phyloP scores from a whole-genome alignment of 306 rosid genomes.

The Ormosia semicastrata region DNA sequence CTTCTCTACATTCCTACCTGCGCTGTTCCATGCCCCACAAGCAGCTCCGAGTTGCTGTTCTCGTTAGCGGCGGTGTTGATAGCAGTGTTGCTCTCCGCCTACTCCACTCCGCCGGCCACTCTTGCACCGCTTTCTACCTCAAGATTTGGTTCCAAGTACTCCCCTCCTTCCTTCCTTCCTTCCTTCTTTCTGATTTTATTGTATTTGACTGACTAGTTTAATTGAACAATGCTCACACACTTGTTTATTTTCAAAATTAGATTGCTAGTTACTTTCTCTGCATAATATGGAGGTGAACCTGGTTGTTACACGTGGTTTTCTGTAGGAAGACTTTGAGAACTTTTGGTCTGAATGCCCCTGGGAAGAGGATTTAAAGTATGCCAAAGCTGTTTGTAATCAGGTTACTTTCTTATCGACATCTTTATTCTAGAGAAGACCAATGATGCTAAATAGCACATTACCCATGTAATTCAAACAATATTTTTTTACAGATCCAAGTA shows the following conservation, averaged over 20 bases:
- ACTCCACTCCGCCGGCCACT: conserved; percentile 85
- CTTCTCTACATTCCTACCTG: conserved; percentile 36
- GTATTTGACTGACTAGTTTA: too few relatives aligned
- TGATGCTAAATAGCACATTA: neutral
- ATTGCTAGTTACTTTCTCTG: neutral
- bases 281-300: too few relatives aligned
- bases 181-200: too few relatives aligned
- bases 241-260: neutral
- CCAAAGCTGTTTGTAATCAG: conserved; percentile 82
- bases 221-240: too few relatives aligned
- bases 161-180: neutral
- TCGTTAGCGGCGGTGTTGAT: conserved; percentile 89
- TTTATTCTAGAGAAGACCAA: neutral
- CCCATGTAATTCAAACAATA: neutral
- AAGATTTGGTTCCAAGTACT: conserved; percentile 92
- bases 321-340: conserved; percentile 93
- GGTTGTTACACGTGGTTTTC: conserved; percentile 23
- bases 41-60: conserved; percentile 68
- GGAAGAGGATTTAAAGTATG: conserved; percentile 90
- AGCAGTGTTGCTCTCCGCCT: conserved; percentile 93
- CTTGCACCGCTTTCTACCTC: conserved; percentile 88
- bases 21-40: conserved; percentile 66
- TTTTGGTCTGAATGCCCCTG: conserved; percentile 97
- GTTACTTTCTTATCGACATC: conserved; percentile 31
- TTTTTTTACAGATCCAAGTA: conserved; percentile 60